phyloP scores from a whole-genome alignment of 2,329 filamentous ascomycete species.

The Raffaelea deltoideospora region DNA sequence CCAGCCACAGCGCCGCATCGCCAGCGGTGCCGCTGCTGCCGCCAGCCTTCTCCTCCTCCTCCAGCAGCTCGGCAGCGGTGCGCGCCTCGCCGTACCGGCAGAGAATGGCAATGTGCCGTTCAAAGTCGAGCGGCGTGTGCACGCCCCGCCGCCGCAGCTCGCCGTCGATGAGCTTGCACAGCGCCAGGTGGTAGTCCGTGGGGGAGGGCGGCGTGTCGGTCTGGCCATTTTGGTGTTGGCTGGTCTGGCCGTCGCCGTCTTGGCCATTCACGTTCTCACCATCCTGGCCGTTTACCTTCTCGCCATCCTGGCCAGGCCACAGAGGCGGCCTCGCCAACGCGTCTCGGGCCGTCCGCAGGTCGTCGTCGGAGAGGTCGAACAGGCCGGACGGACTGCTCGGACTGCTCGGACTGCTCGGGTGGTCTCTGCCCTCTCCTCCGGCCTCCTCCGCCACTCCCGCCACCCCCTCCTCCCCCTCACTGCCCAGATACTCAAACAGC shows the following conservation, averaged over 20 bases:
- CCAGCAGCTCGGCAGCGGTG: conserved; percentile 33
- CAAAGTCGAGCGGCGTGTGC: conserved; percentile 17
- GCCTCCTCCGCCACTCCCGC: not conserved
- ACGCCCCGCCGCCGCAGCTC: conserved; percentile 15
- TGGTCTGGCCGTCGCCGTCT: not conserved
- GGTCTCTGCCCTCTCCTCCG: too few species aligned
- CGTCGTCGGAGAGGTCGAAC: conserved; percentile 21
- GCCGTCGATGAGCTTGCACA: conserved; percentile 29
- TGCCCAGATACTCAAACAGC: conserved; percentile 38
- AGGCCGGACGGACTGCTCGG: conserved; percentile 1
- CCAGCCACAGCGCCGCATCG: conserved; percentile 25
- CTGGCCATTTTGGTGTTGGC: not conserved
- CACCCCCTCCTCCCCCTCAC: conserved; percentile 33
- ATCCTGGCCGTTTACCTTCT: too few species aligned
- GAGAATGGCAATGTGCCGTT: conserved; percentile 32
- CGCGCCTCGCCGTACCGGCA: conserved; percentile 37
- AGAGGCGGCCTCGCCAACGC: conserved; percentile 4
- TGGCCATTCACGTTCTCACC: too few species aligned
- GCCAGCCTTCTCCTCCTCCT: conserved; percentile 17
- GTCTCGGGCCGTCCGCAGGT: conserved; percentile 28
- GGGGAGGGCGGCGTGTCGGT: not conserved
- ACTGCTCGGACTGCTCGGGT: too few species aligned
- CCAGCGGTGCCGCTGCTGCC: conserved; percentile 9
- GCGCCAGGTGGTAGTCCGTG: conserved; percentile 26
- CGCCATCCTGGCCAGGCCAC: too few species aligned